Percentiles rank a stretch among this genome's conserved stretches.
phyloP scores from a whole-genome alignment of 805 yeast species.

The Myxozyma kluyveri region DNA sequence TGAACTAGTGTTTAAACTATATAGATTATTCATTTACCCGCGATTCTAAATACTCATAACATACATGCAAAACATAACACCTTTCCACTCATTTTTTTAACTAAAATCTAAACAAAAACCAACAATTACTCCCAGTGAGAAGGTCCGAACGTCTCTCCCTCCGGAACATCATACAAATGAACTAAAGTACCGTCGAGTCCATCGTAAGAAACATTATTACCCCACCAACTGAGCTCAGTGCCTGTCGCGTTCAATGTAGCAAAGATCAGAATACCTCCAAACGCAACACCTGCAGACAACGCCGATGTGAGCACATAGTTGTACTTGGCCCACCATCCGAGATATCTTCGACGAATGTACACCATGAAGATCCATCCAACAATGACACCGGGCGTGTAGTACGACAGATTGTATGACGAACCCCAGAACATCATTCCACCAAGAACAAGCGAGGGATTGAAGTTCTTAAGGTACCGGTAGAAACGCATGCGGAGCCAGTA shows the following conservation, averaged over 20 bases:
- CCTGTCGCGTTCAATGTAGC: conserved; percentile 47
- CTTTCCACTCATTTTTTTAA: too few species aligned
- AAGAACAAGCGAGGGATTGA: conserved; percentile 65
- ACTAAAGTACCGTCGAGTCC: conserved; percentile 25
- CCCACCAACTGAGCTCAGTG: conserved; percentile 60
- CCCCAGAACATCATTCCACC: conserved; percentile 34
- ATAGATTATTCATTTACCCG: too few species aligned
- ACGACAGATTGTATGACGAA: conserved; percentile 60
- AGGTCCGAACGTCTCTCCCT: conserved; percentile 37
- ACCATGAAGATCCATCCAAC: conserved; percentile 58
- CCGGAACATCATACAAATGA: conserved; percentile 27
- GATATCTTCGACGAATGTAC: conserved; percentile 52
- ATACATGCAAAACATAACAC: too few species aligned
- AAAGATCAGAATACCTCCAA: conserved; percentile 57
- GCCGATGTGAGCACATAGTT: conserved; percentile 65
- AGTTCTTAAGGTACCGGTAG: conserved; percentile 35
- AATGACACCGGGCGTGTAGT: conserved; percentile 70
- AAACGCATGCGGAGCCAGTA: conserved; percentile 37
- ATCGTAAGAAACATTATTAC: conserved; percentile 41
- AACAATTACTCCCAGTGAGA: conserved; percentile 25
- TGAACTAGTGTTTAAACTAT: too few species aligned
- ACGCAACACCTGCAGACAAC: conserved; percentile 65
- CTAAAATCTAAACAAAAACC: neutral
- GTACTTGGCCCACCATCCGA: conserved; percentile 73
- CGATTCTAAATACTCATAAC: too few species aligned